A percentile compares a stretch with the other conserved stretches of the same genome.
Conservation (phyloP, 2,329 filamentous ascomycete genomes). For the Xylariaceae sp. region DNA sequence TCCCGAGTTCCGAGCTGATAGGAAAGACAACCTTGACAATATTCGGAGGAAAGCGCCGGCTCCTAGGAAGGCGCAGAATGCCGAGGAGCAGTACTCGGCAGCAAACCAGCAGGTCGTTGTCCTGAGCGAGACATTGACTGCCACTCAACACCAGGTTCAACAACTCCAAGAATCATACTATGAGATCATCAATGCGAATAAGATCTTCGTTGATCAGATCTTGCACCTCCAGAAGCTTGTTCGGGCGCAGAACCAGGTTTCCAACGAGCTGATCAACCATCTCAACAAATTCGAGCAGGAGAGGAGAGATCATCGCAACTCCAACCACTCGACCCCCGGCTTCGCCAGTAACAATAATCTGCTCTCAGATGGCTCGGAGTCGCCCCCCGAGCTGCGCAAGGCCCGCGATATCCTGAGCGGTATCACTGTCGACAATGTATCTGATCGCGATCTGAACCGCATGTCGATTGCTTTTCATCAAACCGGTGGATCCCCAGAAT, state of each 20-base stretch:
- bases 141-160: slow-evolving; percentile 89
- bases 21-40: slow-evolving; percentile 94
- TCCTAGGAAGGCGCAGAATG: slow-evolving; percentile 66
- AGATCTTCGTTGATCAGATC: slow-evolving; percentile 58
- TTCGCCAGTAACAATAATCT: slow-evolving; percentile 35
- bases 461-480: slow-evolving; percentile 49
- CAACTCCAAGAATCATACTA: slow-evolving; percentile 79
- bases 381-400: slow-evolving; percentile 48
- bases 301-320: slow-evolving; percentile 37
- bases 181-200: slow-evolving; percentile 65
- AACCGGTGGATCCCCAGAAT: slow-evolving; percentile 48
- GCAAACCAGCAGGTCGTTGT: slow-evolving; percentile 85
- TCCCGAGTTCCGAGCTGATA: slow-evolving; percentile 91
- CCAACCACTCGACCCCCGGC: slow-evolving; percentile 33
- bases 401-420: slow-evolving; percentile 53
- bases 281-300: slow-evolving; percentile 46
- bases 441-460: slow-evolving; percentile 52
- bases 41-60: slow-evolving; percentile 94
- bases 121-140: slow-evolving; percentile 80
- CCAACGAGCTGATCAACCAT: slow-evolving; percentile 54
- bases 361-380: slow-evolving; percentile 41
- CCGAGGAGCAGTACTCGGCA: slow-evolving; percentile 65
- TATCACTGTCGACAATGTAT: slow-evolving; percentile 46
- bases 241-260: slow-evolving; percentile 53
- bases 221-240: slow-evolving; percentile 57